Evolutionary conservation across 2,329 filamentous ascomycete species (phyloP), one percentile per base, ranked within the genome.

Genomic region (Xylaria sp.): DNA sequence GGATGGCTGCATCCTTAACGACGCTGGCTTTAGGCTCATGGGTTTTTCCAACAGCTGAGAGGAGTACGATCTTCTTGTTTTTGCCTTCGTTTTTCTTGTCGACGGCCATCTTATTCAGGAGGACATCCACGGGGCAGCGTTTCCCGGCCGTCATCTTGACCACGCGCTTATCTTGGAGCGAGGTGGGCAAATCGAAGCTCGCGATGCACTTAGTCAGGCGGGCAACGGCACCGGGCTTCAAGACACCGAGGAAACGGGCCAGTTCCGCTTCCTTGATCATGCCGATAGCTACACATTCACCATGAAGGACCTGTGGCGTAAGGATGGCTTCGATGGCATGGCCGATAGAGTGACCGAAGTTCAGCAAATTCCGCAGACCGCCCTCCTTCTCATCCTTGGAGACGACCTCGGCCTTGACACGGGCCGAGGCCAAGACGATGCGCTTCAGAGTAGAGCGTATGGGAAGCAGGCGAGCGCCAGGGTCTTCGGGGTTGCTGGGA

Each of bases 261-360:
- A 99, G 84, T 80, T 98, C 96, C 12, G 95, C 96, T 81, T 99
- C 96, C 80, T 97, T 97, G 69, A 98, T 93, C 96, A 99, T 99
- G 32, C 96, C 96, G 74, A 99, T 97, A 25, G 96, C 94, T 12
- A 99, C 95, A 72, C 93, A 94, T 80, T 99, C 96, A 70, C 96
- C 96, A 77, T 99, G 96, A 7, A 99, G 88, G 46, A 99, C 90
- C 80, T 99, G 95, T 0, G 96, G 96, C 0, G 97, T 97, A 51
- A 98, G 86, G 55, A 99, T 94, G 34, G 96, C 96, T 82, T 99
- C 96, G 76, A 95, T 94, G 20, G 96, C 96, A 81, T 99, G 96
- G 15, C 96, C 96, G 74, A 99, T 98, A 0, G 96, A 98, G 80
- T 99, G 96, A 39, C 96, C 96, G 82, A 98, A 98, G 81, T 99